These are phyloP conservation scores for Claviceps monticola DNA, from an alignment of 2,329 filamentous ascomycete species.

Conservation along the genomic window DNA sequence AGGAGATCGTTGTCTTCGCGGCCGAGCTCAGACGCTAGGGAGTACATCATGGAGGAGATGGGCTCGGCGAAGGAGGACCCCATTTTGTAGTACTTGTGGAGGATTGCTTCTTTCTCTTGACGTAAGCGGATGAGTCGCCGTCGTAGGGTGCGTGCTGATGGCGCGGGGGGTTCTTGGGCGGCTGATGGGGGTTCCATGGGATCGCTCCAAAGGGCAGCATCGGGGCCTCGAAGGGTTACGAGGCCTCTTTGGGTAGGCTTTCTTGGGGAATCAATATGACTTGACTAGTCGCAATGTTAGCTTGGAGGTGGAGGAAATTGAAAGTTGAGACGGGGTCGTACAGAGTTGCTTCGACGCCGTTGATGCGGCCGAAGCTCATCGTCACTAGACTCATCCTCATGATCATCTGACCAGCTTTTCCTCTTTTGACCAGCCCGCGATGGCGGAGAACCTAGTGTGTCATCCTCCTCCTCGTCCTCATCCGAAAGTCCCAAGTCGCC, in stretches of 20 bases:
- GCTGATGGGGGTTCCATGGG: constrained; percentile 40
- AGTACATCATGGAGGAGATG: constrained; percentile 88
- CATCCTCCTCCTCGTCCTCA: constrained; percentile 44
- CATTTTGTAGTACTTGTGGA: constrained; percentile 72
- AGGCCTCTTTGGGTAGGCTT: constrained; percentile 48
- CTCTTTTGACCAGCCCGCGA: constrained; percentile 50
- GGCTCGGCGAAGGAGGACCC: constrained; percentile 91
- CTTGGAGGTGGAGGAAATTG: background rate
- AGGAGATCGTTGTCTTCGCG: constrained; percentile 93
- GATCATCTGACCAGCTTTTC: constrained; percentile 62
- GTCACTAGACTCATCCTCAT: constrained; percentile 57
- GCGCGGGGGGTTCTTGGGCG: constrained; percentile 43
- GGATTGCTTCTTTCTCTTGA: constrained; percentile 58
- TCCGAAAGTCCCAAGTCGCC: constrained; percentile 46
- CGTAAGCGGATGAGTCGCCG: constrained; percentile 62
- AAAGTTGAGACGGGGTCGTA: constrained; percentile 25
- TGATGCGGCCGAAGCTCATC: constrained; percentile 66
- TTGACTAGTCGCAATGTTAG: constrained; percentile 31
- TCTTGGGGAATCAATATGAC: constrained; percentile 50
- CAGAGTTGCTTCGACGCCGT: constrained; percentile 76
- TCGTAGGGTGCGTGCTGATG: constrained; percentile 59
- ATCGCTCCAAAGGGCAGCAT: constrained; percentile 33
- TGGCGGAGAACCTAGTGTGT: constrained; percentile 25
- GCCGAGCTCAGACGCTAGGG: constrained; percentile 83
- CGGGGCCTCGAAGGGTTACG: constrained; percentile 36